Evolutionary conservation across 441 rosid species (phyloP), one percentile per base, ranked within the genome.

Genomic region (Codiaeum variegatum): DNA sequence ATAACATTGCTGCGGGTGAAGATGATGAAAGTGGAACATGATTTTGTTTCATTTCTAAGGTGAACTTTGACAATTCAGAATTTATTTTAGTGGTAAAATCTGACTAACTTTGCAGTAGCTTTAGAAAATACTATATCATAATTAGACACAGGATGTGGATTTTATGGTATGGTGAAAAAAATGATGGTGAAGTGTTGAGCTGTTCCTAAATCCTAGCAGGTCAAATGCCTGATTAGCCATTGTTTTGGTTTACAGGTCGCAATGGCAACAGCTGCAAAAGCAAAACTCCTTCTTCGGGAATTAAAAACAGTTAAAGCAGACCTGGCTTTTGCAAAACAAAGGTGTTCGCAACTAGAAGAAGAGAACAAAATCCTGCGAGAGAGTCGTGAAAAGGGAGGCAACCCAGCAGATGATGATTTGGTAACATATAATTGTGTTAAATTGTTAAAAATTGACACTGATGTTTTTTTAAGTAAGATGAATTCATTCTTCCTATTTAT

Each of bases 221-320:
- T 75, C 77, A 85, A 74, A 82, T 81, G 77, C 78, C 78, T 80
- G 65, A 79, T 77, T 76, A 70, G 73, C 55, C 72, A 49, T 67
- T 38, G 24, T 77, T 75, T 75, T 72, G 69, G 26, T 52, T 73
- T 44, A 77, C 87, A 94, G 96, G 99, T 93, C 71, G 99, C 99
- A 34, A 90, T 95, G 98, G 99, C 99, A 67, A 95, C 97, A 36
- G 99, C 99, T 75, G 97, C 99, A 0, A 95, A 95, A 78, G 99
- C 98, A 55, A 95, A 95, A 81, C 96, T 95, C 54, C 96, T 95
- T 56, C 87, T 93, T 49, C 96, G 99, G 32, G 99, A 95, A 78
- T 73, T 95, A 62, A 95, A 95, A 82, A 93, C 98, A 13, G 85
- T 95, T 47, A 95, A 95, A 83, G 99, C 99, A 3, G 98, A 95